Percentiles rank a stretch among this genome's conserved stretches.
Evolutionary conservation across 2,329 filamentous ascomycete genomes (phyloP).

Genomic region (Pezicula neosporulosa): DNA sequence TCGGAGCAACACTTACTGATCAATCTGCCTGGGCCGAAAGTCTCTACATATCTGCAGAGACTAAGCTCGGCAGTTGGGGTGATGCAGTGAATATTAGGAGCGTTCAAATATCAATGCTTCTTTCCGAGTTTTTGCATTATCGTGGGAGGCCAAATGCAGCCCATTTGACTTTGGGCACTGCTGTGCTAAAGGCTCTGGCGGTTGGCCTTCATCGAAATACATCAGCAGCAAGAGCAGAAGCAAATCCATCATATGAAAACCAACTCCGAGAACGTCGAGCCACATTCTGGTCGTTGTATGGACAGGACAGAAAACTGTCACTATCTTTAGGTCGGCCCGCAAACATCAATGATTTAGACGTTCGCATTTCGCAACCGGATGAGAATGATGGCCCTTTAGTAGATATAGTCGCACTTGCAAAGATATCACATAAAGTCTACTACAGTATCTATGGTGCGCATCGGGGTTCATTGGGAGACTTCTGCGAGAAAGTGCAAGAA

Average conservation of each 20-base stretch:
- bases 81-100: background rate
- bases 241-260: background rate
- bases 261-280: conserved; percentile 2
- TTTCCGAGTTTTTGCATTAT: background rate
- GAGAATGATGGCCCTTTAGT: background rate
- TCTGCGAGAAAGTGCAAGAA: conserved; percentile 5
- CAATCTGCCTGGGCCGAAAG: background rate
- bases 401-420: conserved; percentile 1
- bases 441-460: conserved; percentile 4
- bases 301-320: conserved; percentile 5
- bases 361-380: conserved; percentile 2
- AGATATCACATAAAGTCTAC: conserved; percentile 6
- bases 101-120: background rate
- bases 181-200: conserved; percentile 4
- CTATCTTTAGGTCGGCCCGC: conserved; percentile 7
- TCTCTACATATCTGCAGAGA: background rate
- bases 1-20: conserved; percentile 4
- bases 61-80: background rate
- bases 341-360: conserved; percentile 5
- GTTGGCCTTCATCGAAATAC: conserved; percentile 3
- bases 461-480: conserved; percentile 2
- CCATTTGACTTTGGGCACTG: background rate
- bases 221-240: background rate
- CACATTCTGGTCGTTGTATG: conserved; percentile 7
- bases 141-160: background rate